Evolutionary conservation across 306 rosid genomes (phyloP).

Genomic region (Malus asiatica): DNA sequence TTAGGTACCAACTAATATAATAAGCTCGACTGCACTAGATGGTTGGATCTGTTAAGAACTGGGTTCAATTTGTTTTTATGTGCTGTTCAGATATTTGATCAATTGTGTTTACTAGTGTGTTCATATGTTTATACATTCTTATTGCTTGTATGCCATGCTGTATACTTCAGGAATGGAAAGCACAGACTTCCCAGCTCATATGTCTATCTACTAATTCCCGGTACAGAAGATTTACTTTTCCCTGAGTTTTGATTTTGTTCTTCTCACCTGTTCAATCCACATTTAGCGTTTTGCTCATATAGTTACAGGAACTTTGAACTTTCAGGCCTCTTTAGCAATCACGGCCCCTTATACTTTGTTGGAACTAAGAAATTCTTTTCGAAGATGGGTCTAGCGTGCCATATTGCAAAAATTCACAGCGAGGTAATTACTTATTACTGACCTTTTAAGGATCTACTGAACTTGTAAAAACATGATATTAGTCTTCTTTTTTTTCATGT

Average conservation of each 20-base stretch:
- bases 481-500: not conserved
- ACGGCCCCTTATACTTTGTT: conserved; percentile 76
- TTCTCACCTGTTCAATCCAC: not conserved
- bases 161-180: conserved; percentile 50
- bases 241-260: conserved; percentile 9
- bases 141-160: conserved; percentile 4
- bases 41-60: not conserved
- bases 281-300: not conserved
- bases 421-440: conserved; percentile 35
- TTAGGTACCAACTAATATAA: conserved; percentile 37
- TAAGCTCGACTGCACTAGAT: not conserved
- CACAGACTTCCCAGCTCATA: conserved; percentile 62
- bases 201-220: conserved; percentile 78
- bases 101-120: not conserved
- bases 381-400: conserved; percentile 84
- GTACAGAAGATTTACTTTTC: conserved; percentile 26
- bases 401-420: conserved; percentile 79
- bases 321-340: conserved; percentile 84
- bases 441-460: no score
- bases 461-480: not conserved
- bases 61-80: not conserved
- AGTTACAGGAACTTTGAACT: conserved; percentile 13
- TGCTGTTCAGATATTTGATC: not conserved
- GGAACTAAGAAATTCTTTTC: conserved; percentile 75
- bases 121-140: not conserved